Conservation (phyloP, 139 green algal species). For the Axilococcus clingmanii region DNA sequence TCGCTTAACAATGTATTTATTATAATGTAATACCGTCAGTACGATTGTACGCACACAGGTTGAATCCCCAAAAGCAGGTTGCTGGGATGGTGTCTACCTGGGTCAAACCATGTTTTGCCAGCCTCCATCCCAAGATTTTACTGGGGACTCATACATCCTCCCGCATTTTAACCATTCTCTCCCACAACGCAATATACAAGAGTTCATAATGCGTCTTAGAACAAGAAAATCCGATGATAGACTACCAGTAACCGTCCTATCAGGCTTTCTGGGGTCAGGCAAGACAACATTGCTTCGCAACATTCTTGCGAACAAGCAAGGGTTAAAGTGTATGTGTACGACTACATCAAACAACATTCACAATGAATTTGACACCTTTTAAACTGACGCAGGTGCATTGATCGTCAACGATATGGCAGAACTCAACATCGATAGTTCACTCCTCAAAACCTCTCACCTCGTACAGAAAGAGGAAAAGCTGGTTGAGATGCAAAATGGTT, state of each 20-base stretch:
- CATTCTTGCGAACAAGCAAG: conserved; percentile 44
- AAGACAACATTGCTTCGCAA: conserved; percentile 74
- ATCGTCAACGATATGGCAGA: conserved; percentile 78
- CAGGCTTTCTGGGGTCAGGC: conserved; percentile 62
- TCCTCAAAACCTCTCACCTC: conserved; percentile 33
- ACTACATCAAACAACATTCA: background rate
- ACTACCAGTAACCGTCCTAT: conserved; percentile 62
- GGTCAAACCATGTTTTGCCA: too few species aligned
- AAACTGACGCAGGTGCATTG: conserved; percentile 28
- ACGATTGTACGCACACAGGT: too few species aligned
- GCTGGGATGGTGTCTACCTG: too few species aligned
- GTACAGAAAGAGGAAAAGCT: conserved; percentile 24
- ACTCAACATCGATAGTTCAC: conserved; percentile 71
- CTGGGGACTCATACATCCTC: too few species aligned
- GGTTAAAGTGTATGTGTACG: conserved; percentile 5
- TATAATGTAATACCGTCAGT: too few species aligned
- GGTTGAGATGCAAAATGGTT: conserved; percentile 68
- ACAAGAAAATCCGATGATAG: too few species aligned
- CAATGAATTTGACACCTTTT: background rate
- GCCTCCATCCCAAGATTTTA: too few species aligned
- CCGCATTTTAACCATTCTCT: too few species aligned
- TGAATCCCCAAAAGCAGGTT: too few species aligned
- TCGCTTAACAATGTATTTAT: too few species aligned
- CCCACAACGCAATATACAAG: too few species aligned
- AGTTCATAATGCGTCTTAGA: too few species aligned